These are phyloP conservation scores for Guadua angustifolia DNA, from an alignment of 176 grass and related monocot genomes.

Conservation along the genomic window DNA sequence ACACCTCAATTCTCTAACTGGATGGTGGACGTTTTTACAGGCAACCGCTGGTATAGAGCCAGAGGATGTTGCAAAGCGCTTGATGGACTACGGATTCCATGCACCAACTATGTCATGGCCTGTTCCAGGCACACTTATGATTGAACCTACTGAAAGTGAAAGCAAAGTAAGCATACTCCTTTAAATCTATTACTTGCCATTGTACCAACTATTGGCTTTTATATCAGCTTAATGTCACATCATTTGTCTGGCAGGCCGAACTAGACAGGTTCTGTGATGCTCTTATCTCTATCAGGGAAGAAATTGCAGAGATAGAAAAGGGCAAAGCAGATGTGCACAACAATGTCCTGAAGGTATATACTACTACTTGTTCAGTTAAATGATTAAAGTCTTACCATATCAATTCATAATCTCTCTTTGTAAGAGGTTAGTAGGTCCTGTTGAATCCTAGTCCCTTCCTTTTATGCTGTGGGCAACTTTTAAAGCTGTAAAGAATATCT, in stretches of 20 bases:
- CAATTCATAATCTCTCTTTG: not conserved
- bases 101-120: slow-evolving; percentile 99
- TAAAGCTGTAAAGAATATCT: not conserved
- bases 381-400: not conserved
- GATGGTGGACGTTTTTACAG: slow-evolving; percentile 49
- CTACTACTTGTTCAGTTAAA: slow-evolving; percentile 1
- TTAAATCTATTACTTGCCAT: slow-evolving; percentile 21
- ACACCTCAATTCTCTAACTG: slow-evolving; percentile 21
- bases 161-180: slow-evolving; percentile 67
- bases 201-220: slow-evolving; percentile 32
- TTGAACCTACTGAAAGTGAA: slow-evolving; percentile 99
- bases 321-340: slow-evolving; percentile 81
- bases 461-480: not conserved
- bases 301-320: slow-evolving; percentile 85
- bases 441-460: not conserved
- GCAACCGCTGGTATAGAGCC: slow-evolving; percentile 88
- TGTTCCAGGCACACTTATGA: slow-evolving; percentile 98
- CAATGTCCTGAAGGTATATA: slow-evolving; percentile 92
- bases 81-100: slow-evolving; percentile 99
- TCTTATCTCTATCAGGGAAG: slow-evolving; percentile 95
- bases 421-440: slow-evolving; percentile 7
- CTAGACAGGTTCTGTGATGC: slow-evolving; percentile 98
- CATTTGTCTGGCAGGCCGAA: slow-evolving; percentile 69
- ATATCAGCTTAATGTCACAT: slow-evolving; percentile 37
- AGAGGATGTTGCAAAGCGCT: slow-evolving; percentile 95